These are phyloP conservation scores for Nicotiana paniculata DNA, from an alignment of 257 asterid genomes.

Conservation along the genomic window DNA sequence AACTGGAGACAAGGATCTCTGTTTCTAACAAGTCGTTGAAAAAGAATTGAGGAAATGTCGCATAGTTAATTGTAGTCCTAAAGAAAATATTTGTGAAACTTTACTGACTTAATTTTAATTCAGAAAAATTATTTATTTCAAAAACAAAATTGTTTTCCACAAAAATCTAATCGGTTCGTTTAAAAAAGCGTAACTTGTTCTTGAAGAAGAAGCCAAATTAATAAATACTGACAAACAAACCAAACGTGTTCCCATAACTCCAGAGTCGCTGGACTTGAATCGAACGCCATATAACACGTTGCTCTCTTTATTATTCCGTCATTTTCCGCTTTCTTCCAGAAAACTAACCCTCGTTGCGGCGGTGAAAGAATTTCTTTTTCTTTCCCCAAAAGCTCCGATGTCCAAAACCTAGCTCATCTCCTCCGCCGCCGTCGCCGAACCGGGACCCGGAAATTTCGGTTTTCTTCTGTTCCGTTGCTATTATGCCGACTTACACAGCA, in stretches of 20 bases:
- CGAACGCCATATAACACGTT: slow-evolving; percentile 3
- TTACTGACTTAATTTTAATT: too few species aligned
- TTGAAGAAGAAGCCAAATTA: slow-evolving; percentile 9
- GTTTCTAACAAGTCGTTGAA: neutral
- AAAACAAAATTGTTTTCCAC: too few species aligned
- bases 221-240: neutral
- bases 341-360: neutral
- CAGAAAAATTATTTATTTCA: too few species aligned
- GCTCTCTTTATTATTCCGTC: neutral
- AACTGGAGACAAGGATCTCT: neutral
- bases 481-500: slow-evolving; percentile 55
- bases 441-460: neutral
- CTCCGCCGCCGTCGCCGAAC: neutral
- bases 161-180: neutral
- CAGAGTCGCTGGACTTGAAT: slow-evolving; percentile 8
- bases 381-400: neutral
- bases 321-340: neutral
- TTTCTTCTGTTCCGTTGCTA: neutral
- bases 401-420: neutral
- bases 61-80: neutral
- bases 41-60: neutral
- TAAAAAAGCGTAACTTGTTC: neutral
- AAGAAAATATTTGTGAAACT: too few species aligned
- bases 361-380: neutral
- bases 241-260: neutral